Evolutionary conservation across 2,329 filamentous ascomycete genomes (phyloP), one percentile per base, ranked within the genome.

Genomic region (Fusarium redolens): DNA sequence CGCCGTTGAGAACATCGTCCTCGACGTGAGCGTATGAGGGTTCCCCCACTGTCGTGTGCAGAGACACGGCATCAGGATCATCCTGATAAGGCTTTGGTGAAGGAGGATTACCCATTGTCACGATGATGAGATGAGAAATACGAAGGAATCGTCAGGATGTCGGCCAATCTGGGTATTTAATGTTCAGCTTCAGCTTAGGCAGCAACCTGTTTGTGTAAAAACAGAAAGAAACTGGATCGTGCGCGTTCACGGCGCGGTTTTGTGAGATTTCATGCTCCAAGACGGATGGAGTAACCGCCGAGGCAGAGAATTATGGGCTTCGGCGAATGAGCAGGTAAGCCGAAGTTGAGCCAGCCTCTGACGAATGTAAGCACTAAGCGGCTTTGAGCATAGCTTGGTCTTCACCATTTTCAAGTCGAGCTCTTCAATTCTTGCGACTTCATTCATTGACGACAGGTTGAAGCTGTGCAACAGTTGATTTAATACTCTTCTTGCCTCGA

Each of bases 31-130:
- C 60, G 54, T 62, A 76, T 1, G 58, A n/a, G 13, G 61, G 0
- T 28, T 75, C 63, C 30, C 65, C 73, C 3, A 31, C 18, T 7
- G 73, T 72, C 22, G 73, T 75, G 31, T 72, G 73, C 17, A 75
- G 17, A 15, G 73, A 75, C 30, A 75, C 22, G 17, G 73, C 73
- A 40, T 75, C 73, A 4, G 73, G 71, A 14, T 75, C 73, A 22
- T 75, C 73, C 35, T 43, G 48, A 20, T 59, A 72, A 18, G 59
- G 50, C 25, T 31, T 31, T 5, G 57, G 31, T 0, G 60, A 60
- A 15, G 52, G 50, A 50, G 60, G 64, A 3, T 35, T 38, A 5
- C 70, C 61, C 70, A 72, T 72, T 4, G 7, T 59, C 33, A 7
- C 22, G 47, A 15, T 15, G 4, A 25, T 10, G 1, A 6, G 20